These are phyloP conservation scores for Wickerhamomyces canadensis DNA, from an alignment of 805 yeast genomes.

Conservation along the genomic window DNA sequence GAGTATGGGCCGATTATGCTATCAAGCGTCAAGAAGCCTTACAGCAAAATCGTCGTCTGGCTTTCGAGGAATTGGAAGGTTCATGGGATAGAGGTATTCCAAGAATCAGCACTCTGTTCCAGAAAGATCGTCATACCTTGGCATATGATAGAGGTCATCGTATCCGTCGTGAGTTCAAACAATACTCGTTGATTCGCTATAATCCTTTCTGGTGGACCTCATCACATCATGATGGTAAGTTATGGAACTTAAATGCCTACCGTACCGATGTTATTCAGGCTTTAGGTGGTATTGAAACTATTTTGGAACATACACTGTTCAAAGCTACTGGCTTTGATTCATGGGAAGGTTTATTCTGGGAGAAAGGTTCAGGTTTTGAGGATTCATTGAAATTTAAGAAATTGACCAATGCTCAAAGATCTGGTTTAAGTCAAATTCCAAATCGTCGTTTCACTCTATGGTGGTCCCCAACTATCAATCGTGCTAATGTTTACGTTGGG, in stretches of 20 bases:
- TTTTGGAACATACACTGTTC: constrained; percentile 89
- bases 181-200: constrained; percentile 61
- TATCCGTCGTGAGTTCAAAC: constrained; percentile 71
- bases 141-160: constrained; percentile 95
- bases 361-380: constrained; percentile 94
- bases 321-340: constrained; percentile 96
- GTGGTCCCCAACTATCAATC: constrained; percentile 99
- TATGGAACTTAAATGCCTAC: constrained; percentile 91
- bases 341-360: constrained; percentile 99
- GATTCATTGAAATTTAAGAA: constrained; percentile 93
- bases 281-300: constrained; percentile 94
- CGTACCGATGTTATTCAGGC: constrained; percentile 96
- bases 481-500: constrained; percentile 98
- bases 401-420: constrained; percentile 93
- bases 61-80: constrained; percentile 90
- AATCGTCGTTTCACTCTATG: constrained; percentile 94
- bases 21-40: constrained; percentile 82
- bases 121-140: constrained; percentile 88
- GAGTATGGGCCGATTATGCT: constrained; percentile 98
- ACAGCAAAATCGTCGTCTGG: constrained; percentile 77
- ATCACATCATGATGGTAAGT: constrained; percentile 87
- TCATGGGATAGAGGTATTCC: constrained; percentile 98
- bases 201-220: constrained; percentile 98
- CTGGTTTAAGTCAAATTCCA: constrained; percentile 96
- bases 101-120: constrained; percentile 89